These are phyloP conservation scores for Allomyces macrogynus DNA, from an alignment of 192 early-diverging fungal genomes.

Conservation along the genomic window DNA sequence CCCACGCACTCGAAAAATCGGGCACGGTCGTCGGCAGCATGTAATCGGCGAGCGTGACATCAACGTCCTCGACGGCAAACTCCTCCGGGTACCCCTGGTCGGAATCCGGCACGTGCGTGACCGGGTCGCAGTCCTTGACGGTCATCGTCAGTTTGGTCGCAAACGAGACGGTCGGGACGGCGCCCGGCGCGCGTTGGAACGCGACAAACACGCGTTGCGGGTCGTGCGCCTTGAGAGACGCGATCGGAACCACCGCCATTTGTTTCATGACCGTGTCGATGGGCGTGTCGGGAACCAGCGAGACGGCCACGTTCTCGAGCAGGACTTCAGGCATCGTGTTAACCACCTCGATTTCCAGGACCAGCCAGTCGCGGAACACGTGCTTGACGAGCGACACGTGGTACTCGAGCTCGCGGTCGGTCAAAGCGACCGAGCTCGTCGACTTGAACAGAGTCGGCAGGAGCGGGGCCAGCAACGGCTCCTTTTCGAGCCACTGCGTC, in stretches of 20 bases:
- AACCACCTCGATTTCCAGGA: conserved; percentile 87
- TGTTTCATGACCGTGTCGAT: conserved; percentile 35
- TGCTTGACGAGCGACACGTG: conserved; percentile 81
- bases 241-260: conserved; percentile 46
- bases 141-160: conserved; percentile 70
- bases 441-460: conserved; percentile 77
- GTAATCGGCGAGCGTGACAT: conserved; percentile 69
- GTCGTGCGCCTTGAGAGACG: conserved; percentile 52
- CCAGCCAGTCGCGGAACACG: conserved; percentile 67
- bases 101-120: conserved; percentile 67
- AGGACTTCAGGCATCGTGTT: conserved; percentile 89
- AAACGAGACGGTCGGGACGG: conserved; percentile 34
- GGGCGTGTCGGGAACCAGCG: conserved; percentile 53
- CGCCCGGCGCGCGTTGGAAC: conserved; percentile 42
- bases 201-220: conserved; percentile 69
- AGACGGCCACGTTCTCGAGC: conserved; percentile 72
- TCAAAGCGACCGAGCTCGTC: conserved; percentile 48
- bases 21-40: conserved; percentile 67
- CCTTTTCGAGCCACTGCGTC: conserved; percentile 49
- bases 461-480: conserved; percentile 66
- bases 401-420: conserved; percentile 92
- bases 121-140: conserved; percentile 88
- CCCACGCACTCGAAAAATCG: conserved; percentile 66
- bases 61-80: conserved; percentile 73
- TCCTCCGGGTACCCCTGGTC: conserved; percentile 91